phyloP scores from a whole-genome alignment of 148 eudicot genomes.

The Rhododendron vialii region DNA sequence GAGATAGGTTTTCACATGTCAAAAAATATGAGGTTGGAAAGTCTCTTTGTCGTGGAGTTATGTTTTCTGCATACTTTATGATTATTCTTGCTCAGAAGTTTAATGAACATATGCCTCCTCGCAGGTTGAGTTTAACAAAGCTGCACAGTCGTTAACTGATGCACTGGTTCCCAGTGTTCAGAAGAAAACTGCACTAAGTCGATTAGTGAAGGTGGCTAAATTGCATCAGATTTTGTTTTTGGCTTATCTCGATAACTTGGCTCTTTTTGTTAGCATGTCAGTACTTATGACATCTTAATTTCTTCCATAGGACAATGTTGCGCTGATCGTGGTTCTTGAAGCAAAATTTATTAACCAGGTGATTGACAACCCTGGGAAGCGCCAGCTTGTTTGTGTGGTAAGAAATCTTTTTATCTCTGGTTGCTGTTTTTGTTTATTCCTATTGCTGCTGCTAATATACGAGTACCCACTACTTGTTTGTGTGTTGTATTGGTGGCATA shows the following conservation, averaged over 20 bases:
- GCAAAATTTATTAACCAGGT: constrained; percentile 86
- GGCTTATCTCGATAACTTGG: not conserved
- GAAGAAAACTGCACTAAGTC: constrained; percentile 77
- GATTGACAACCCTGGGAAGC: constrained; percentile 80
- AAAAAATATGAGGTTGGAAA: constrained; percentile 90
- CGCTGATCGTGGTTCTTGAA: constrained; percentile 87
- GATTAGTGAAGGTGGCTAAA: constrained; percentile 77
- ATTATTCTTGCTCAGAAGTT: not conserved
- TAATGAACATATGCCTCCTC: constrained; percentile 4
- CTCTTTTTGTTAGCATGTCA: not conserved
- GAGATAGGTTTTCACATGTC: constrained; percentile 93
- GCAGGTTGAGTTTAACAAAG: constrained; percentile 97
- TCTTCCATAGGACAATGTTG: constrained; percentile 77
- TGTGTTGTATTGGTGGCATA: not conserved
- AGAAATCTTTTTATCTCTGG: constrained; percentile 18
- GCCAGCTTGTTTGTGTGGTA: constrained; percentile 99
- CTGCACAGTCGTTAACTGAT: constrained; percentile 96
- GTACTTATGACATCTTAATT: constrained; percentile 1
- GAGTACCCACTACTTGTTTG: not conserved
- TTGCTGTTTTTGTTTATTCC: not conserved
- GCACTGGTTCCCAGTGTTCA: constrained; percentile 80
- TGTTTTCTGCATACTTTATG: not conserved
- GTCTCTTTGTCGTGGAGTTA: not conserved
- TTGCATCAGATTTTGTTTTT: not conserved
- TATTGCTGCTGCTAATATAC: not conserved